Evolutionary conservation across 23 red algal species (phyloP).

Genomic region (Gracilaria gracilis): DNA sequence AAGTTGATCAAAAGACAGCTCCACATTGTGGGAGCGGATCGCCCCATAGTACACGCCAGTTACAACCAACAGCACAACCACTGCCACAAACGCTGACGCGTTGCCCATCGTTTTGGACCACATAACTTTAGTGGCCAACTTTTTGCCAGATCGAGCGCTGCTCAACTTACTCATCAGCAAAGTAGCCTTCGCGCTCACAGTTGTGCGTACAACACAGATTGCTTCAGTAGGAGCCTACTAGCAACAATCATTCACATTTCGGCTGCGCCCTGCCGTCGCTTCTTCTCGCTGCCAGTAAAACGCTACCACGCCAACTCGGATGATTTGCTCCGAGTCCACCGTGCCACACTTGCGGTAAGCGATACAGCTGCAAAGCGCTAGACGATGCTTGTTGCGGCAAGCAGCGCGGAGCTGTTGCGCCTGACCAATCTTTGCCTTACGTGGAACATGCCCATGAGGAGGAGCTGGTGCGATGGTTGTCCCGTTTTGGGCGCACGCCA

Average conservation of each 20-base stretch:
- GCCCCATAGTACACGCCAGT: slow-evolving; percentile 49
- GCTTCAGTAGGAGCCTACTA: neutral
- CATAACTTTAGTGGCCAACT: neutral
- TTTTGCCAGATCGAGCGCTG: neutral
- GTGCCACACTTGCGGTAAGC: too few relatives aligned
- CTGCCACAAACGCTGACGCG: slow-evolving; percentile 15
- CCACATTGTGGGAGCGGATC: slow-evolving; percentile 59
- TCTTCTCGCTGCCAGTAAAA: neutral
- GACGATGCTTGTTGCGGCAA: too few relatives aligned
- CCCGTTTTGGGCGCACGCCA: too few relatives aligned
- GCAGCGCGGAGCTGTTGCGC: too few relatives aligned
- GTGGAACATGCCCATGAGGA: too few relatives aligned
- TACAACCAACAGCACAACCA: slow-evolving; percentile 21
- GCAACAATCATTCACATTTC: neutral
- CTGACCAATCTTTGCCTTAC: too few relatives aligned
- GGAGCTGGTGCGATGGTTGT: too few relatives aligned
- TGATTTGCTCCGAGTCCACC: too few relatives aligned
- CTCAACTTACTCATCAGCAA: neutral
- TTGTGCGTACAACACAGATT: neutral
- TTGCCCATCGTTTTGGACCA: slow-evolving; percentile 12
- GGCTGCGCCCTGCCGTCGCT: neutral
- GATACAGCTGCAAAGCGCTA: too few relatives aligned
- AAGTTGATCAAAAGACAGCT: slow-evolving; percentile 63
- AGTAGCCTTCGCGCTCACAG: neutral
- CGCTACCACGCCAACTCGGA: too few relatives aligned